A percentile compares a stretch with the other conserved stretches of the same genome.
Conservation (phyloP, 331 rosid genomes). For the Arachis monticola region DNA sequence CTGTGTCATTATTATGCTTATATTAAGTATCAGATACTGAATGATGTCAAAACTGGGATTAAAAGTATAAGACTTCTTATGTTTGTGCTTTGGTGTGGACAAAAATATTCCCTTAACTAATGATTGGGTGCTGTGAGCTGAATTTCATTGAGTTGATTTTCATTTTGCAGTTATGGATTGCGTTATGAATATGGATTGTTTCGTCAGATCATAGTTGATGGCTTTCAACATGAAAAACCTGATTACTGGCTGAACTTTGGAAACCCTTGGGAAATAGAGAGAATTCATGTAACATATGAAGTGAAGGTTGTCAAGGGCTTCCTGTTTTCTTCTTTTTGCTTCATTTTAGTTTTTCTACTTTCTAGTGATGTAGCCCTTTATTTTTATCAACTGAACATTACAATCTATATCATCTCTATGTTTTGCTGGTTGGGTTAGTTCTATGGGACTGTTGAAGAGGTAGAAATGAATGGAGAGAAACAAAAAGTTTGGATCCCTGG, state of each 20-base stretch:
- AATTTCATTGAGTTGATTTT: conserved; percentile 38
- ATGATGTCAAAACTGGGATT: conserved; percentile 25
- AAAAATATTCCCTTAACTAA: conserved; percentile 30
- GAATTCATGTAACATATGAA: conserved; percentile 71
- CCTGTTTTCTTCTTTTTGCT: conserved; percentile 31
- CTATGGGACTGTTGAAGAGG: conserved; percentile 68
- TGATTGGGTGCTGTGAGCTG: conserved; percentile 16
- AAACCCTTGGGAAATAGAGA: conserved; percentile 84
- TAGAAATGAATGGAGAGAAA: conserved; percentile 50
- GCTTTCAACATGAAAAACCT: conserved; percentile 77
- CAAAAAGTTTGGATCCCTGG: conserved; percentile 68
- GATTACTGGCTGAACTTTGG: conserved; percentile 84
- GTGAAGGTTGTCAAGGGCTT: conserved; percentile 62
- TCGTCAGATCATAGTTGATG: conserved; percentile 74
- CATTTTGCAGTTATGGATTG: conserved; percentile 65
- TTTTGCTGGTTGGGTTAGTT: conserved; percentile 53
- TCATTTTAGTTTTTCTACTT: conserved; percentile 30
- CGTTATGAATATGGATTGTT: conserved; percentile 80
- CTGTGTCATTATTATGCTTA: conserved; percentile 14
- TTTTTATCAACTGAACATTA: conserved; percentile 34
- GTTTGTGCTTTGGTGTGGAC: conserved; percentile 30
- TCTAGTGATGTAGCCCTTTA: conserved; percentile 20
- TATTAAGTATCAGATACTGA: neutral
- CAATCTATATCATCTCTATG: conserved; percentile 40
- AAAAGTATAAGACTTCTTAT: conserved; percentile 28